Evolutionary conservation across 2,329 filamentous ascomycete species (phyloP).

Genomic region (Penicillium digitatum): DNA sequence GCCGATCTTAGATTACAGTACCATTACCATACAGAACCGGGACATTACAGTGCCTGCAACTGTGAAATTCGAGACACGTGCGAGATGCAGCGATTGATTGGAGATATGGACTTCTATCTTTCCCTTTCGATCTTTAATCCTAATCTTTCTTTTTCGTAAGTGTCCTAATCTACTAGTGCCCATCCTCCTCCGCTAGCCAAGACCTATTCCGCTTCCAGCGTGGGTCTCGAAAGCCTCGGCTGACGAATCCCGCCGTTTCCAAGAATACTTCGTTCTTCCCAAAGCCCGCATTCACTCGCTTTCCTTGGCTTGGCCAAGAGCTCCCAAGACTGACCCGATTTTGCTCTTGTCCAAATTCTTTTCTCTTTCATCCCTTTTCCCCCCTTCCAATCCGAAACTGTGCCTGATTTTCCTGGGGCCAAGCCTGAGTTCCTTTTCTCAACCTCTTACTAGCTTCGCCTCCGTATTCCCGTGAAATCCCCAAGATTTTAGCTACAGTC

Average conservation of each 20-base stretch:
- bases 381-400: not conserved
- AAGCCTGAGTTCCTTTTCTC: not conserved
- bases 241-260: conserved; percentile 26
- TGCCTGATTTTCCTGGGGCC: not conserved
- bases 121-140: not conserved
- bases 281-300: conserved; percentile 11
- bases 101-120: not conserved
- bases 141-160: not conserved
- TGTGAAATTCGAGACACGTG: not conserved
- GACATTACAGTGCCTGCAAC: not conserved
- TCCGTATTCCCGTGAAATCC: conserved; percentile 1
- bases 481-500: conserved; percentile 5
- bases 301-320: conserved; percentile 20
- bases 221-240: conserved; percentile 24
- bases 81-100: not conserved
- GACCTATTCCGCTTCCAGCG: conserved; percentile 21
- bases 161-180: not conserved
- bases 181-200: conserved; percentile 20
- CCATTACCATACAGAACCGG: conserved; percentile 1
- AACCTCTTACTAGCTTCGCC: not conserved
- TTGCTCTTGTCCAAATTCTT: conserved; percentile 7
- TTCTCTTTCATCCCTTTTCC: conserved; percentile 4
- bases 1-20: not conserved
- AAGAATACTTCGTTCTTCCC: conserved; percentile 16
- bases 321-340: conserved; percentile 11